Evolutionary conservation across 169 alveolate genomes (phyloP).

Genomic region (Perkinsus chesapeaki): DNA sequence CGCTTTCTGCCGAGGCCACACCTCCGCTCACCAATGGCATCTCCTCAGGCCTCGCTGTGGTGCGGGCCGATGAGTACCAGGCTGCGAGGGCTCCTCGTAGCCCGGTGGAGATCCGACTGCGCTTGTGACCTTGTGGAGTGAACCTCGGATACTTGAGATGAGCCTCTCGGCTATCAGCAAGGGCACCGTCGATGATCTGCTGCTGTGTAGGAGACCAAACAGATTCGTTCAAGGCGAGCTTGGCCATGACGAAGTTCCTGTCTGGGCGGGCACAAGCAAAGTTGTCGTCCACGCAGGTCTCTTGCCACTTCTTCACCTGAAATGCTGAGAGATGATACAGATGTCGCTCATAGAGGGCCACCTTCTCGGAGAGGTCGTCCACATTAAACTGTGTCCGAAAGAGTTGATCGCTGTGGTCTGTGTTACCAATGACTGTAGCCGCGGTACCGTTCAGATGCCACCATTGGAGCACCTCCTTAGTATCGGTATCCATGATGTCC

Average conservation of each 20-base stretch:
- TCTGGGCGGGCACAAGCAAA: not conserved
- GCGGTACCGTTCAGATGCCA: not conserved
- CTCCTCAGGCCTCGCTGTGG: not conserved
- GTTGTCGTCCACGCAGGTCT: not conserved
- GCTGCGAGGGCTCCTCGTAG: not conserved
- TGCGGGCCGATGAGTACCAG: not conserved
- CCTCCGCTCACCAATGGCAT: not conserved
- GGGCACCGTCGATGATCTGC: not conserved
- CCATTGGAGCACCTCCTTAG: not conserved
- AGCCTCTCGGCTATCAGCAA: not conserved
- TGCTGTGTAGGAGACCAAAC: not conserved
- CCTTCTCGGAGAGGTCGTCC: not conserved
- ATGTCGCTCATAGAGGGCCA: not conserved
- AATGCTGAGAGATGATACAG: not conserved
- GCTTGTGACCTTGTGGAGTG: not conserved
- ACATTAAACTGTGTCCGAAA: not conserved
- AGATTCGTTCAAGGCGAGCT: not conserved
- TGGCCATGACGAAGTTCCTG: not conserved
- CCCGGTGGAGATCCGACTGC: not conserved
- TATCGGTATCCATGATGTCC: not conserved
- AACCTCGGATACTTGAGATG: not conserved
- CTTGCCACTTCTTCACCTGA: not conserved
- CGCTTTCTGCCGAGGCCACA: not conserved
- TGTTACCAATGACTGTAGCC: not conserved
- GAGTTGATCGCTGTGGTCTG: not conserved